phyloP scores from a whole-genome alignment of 75 land plant genomes.

The Selaginella tamariscina region DNA sequence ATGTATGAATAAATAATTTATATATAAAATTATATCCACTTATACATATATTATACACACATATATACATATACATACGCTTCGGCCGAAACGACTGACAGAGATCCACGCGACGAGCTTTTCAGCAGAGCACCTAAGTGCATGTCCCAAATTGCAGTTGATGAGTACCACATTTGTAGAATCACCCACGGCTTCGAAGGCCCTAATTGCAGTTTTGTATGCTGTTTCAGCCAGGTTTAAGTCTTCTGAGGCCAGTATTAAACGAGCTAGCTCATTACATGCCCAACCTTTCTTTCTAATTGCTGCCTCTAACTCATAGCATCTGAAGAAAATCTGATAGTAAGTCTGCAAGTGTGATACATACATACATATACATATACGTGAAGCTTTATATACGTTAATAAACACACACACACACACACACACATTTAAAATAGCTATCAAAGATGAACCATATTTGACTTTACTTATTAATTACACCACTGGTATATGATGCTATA shows the following conservation, averaged over 20 bases:
- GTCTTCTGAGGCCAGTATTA: constrained; percentile 2
- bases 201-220: neutral
- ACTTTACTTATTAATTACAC: too few relatives aligned
- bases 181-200: constrained; percentile 8
- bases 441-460: too few relatives aligned
- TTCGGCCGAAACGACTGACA: constrained; percentile 10
- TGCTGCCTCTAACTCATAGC: neutral
- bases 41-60: too few relatives aligned
- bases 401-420: too few relatives aligned
- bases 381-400: too few relatives aligned
- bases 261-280: neutral
- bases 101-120: constrained; percentile 27
- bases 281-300: constrained; percentile 12
- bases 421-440: too few relatives aligned
- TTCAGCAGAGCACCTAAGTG: neutral
- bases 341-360: too few relatives aligned
- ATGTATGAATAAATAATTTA: too few relatives aligned
- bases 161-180: neutral
- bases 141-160: constrained; percentile 11
- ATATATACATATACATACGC: neutral
- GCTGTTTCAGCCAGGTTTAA: neutral
- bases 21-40: too few relatives aligned
- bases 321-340: too few relatives aligned
- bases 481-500: too few relatives aligned
- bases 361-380: too few relatives aligned